These are phyloP conservation scores for Chaetoceros tenuissimus DNA, from an alignment of 108 stramenopile genomes.

Conservation along the genomic window DNA sequence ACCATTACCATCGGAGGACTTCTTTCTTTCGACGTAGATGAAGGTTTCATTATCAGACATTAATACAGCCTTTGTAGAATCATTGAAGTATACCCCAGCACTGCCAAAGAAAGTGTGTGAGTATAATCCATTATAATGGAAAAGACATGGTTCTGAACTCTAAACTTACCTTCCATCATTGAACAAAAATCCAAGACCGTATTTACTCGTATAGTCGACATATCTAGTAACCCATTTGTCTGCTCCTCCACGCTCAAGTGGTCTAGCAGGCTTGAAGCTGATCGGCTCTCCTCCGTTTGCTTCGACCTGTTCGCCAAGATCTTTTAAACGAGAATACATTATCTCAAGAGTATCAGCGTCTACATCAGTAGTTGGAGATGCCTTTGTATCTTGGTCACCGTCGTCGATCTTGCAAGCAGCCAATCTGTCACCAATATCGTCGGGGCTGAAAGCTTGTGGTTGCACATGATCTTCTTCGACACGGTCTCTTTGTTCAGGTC, in stretches of 20 bases:
- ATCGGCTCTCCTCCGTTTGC: not conserved
- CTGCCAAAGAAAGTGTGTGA: slow-evolving; percentile 14
- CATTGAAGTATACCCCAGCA: slow-evolving; percentile 98
- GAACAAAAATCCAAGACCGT: slow-evolving; percentile 93
- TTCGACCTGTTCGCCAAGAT: not conserved
- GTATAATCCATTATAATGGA: not conserved
- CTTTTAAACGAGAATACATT: not conserved
- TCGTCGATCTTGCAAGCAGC: slow-evolving; percentile 2
- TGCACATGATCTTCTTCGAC: not conserved
- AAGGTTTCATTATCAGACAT: slow-evolving; percentile 73
- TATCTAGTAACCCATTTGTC: slow-evolving; percentile 88
- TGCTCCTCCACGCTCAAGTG: slow-evolving; percentile 35
- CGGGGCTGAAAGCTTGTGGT: not conserved
- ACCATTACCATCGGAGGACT: slow-evolving; percentile 15
- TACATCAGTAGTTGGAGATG: slow-evolving; percentile 3
- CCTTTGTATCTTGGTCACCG: not conserved
- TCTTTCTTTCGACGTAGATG: slow-evolving; percentile 86
- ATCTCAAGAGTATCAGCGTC: not conserved
- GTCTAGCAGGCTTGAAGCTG: slow-evolving; percentile 10
- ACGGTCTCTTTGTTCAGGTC: not conserved
- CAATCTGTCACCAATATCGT: not conserved
- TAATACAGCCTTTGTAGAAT: slow-evolving; percentile 92
- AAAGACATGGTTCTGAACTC: not conserved
- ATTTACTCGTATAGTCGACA: slow-evolving; percentile 98
- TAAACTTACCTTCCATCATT: slow-evolving; percentile 79